Percentiles rank a stretch among this genome's conserved stretches.
phyloP scores from a whole-genome alignment of 768 basidiomycete species.

The Butyriboletus loyo region DNA sequence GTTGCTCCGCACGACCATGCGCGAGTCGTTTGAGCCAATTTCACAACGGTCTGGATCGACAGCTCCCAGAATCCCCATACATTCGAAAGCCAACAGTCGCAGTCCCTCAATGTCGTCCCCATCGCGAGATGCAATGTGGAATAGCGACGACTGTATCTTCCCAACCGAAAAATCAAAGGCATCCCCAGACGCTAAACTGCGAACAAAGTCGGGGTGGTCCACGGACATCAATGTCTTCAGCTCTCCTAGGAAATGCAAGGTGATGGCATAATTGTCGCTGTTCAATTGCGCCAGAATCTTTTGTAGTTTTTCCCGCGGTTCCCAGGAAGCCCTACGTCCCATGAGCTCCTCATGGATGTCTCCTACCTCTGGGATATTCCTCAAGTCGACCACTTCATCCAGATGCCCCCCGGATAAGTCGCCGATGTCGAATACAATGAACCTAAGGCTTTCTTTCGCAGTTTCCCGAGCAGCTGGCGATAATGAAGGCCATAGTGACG shows the following conservation, averaged over 20 bases:
- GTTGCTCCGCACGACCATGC: constrained; percentile 75
- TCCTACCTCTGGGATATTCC: constrained; percentile 63
- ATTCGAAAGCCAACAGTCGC: constrained; percentile 77
- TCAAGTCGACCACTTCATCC: constrained; percentile 78
- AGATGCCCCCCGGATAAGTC: constrained; percentile 53
- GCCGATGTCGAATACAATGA: constrained; percentile 65
- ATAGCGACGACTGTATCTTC: constrained; percentile 60
- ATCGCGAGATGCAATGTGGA: constrained; percentile 72
- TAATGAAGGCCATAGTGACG: constrained; percentile 72
- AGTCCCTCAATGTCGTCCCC: constrained; percentile 69
- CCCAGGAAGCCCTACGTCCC: constrained; percentile 45
- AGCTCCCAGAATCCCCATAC: constrained; percentile 88
- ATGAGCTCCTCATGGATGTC: constrained; percentile 42
- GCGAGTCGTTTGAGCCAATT: constrained; percentile 51
- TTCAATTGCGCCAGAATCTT: constrained; percentile 70
- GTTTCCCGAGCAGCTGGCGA: constrained; percentile 46
- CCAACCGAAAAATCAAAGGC: constrained; percentile 78
- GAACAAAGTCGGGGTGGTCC: constrained; percentile 51
- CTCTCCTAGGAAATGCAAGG: constrained; percentile 70
- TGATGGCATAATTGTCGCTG: constrained; percentile 80
- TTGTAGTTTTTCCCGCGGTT: constrained; percentile 52
- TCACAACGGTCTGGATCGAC: constrained; percentile 93
- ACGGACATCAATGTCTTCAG: constrained; percentile 61
- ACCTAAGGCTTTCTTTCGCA: constrained; percentile 60
- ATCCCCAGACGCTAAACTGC: constrained; percentile 74